phyloP scores from a whole-genome alignment of 805 yeast species.

The Lipomyces anomalus region DNA sequence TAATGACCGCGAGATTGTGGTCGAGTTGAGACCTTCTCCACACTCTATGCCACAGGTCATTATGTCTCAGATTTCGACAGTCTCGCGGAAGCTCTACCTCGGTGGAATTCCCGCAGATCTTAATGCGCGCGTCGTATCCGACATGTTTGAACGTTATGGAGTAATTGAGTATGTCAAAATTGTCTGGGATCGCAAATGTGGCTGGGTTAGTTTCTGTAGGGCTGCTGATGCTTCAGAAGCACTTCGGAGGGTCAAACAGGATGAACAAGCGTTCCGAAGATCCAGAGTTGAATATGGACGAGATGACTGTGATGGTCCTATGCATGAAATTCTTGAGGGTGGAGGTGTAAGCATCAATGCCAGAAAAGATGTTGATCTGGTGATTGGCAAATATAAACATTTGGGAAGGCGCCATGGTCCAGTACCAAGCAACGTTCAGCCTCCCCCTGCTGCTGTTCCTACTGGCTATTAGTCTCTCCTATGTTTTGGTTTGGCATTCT shows the following conservation, averaged over 20 bases:
- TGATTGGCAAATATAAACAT: conserved; percentile 17
- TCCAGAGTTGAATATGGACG: conserved; percentile 17
- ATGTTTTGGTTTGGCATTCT: too few species aligned
- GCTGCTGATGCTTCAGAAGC: conserved; percentile 21
- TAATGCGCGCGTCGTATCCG: conserved; percentile 9
- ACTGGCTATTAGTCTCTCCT: too few species aligned
- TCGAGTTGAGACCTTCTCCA: conserved; percentile 13
- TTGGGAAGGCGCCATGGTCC: conserved; percentile 12
- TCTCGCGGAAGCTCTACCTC: conserved; percentile 16
- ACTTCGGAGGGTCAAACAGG: conserved; percentile 9
- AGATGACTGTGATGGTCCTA: conserved; percentile 17
- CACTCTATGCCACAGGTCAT: conserved; percentile 11
- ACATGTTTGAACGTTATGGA: conserved; percentile 17
- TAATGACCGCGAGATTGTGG: conserved; percentile 11
- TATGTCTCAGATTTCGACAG: conserved; percentile 5
- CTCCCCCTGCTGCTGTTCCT: too few species aligned
- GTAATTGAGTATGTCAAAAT: conserved; percentile 21
- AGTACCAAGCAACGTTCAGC: too few species aligned
- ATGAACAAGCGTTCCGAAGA: conserved; percentile 10
- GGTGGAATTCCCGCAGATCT: conserved; percentile 14
- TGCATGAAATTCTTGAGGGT: conserved; percentile 18
- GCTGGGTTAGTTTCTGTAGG: conserved; percentile 20
- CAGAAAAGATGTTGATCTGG: conserved; percentile 17
- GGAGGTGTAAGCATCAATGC: conserved; percentile 22
- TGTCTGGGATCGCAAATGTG: conserved; percentile 19